Percentiles rank a stretch among this genome's conserved stretches.
These are phyloP conservation scores for Nyssa sinensis DNA, from an alignment of 148 eudicot genomes.

Conservation along the genomic window DNA sequence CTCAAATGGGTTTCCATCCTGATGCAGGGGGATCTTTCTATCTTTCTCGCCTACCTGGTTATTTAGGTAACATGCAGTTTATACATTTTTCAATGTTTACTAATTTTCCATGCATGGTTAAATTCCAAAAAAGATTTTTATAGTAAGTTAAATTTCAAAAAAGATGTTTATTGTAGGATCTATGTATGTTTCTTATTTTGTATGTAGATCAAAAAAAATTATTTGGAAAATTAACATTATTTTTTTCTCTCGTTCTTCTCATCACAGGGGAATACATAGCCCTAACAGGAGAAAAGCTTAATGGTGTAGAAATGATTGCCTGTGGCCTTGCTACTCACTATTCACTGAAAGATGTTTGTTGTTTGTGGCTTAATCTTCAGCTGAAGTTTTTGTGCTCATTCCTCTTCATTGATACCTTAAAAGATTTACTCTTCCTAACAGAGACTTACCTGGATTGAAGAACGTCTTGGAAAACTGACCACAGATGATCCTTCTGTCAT, in stretches of 20 bases:
- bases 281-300: constrained; percentile 86
- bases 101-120: background rate
- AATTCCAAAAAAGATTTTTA: background rate
- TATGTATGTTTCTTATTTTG: background rate
- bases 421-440: constrained; percentile 22
- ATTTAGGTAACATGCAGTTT: constrained; percentile 61
- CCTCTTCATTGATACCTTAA: constrained; percentile 5
- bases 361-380: constrained; percentile 16
- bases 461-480: constrained; percentile 77
- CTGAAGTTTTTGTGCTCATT: background rate
- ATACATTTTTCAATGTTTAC: background rate
- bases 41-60: constrained; percentile 96
- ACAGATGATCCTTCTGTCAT: constrained; percentile 78
- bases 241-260: too few relatives aligned
- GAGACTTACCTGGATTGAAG: constrained; percentile 76
- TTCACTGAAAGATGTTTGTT: constrained; percentile 65
- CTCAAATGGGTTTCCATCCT: constrained; percentile 93
- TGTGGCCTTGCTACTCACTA: constrained; percentile 87
- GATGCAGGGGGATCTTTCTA: constrained; percentile 96
- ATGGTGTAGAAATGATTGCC: constrained; percentile 86
- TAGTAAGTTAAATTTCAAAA: too few relatives aligned
- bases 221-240: too few relatives aligned
- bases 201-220: too few relatives aligned
- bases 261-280: constrained; percentile 96
- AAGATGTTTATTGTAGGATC: background rate